These are phyloP conservation scores for Fusarium duplospermum DNA, from an alignment of 2,329 filamentous ascomycete species.

Conservation along the genomic window DNA sequence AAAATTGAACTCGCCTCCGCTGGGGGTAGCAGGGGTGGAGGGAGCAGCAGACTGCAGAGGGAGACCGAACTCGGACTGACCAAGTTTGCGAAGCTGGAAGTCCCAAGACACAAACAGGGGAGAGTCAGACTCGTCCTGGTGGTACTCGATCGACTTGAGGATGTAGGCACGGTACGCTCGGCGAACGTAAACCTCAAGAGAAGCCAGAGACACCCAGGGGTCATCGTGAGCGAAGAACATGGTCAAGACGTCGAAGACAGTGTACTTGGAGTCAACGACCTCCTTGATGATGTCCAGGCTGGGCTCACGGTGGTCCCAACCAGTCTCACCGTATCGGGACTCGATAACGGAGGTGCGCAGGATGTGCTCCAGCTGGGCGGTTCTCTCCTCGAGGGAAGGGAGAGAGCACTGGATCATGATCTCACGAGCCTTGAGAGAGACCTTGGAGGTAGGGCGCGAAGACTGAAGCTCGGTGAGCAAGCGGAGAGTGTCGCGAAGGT, in stretches of 20 bases:
- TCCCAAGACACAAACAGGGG: conserved; percentile 92
- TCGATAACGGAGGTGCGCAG: conserved; percentile 94
- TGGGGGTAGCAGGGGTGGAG: conserved; percentile 84
- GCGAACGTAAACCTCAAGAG: conserved; percentile 95
- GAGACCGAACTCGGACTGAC: conserved; percentile 88
- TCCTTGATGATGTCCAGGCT: conserved; percentile 93
- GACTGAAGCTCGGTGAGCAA: conserved; percentile 86
- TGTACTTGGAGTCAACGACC: conserved; percentile 98
- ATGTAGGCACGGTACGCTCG: conserved; percentile 97
- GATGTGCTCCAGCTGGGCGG: conserved; percentile 98
- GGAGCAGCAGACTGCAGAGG: conserved; percentile 83
- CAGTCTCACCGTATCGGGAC: conserved; percentile 96
- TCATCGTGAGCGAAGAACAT: conserved; percentile 96
- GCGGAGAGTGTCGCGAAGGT: conserved; percentile 84
- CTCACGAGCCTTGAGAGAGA: conserved; percentile 96
- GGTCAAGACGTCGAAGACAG: conserved; percentile 94
- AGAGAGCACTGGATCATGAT: conserved; percentile 97
- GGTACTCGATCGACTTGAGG: conserved; percentile 89
- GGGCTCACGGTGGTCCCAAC: conserved; percentile 95
- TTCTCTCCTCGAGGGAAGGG: conserved; percentile 94
- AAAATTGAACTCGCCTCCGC: conserved; percentile 68
- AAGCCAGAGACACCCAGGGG: conserved; percentile 92
- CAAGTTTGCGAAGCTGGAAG: conserved; percentile 93
- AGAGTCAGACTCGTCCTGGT: conserved; percentile 76
- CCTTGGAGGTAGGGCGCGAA: conserved; percentile 85